phyloP scores from a whole-genome alignment of 1,284 basidiomycete species.

The Ganoderma leucocontextum region DNA sequence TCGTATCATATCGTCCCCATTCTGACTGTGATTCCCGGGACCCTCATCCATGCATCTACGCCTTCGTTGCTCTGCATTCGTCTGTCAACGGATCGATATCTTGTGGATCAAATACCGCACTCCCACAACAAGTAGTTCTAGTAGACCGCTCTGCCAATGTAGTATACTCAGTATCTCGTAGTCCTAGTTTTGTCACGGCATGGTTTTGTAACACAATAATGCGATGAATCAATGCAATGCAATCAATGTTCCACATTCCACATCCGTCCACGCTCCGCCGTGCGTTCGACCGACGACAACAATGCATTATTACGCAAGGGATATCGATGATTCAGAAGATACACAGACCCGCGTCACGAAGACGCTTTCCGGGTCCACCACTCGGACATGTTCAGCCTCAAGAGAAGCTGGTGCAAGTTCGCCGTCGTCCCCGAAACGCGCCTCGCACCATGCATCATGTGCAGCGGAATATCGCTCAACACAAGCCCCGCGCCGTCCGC shows the following conservation, averaged over 20 bases:
- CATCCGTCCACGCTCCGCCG: background rate
- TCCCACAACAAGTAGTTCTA: slow-evolving; percentile 28
- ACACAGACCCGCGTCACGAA: background rate
- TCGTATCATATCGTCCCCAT: slow-evolving; percentile 23
- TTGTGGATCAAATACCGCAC: background rate
- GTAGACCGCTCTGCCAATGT: slow-evolving; percentile 25
- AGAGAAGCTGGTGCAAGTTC: slow-evolving; percentile 40
- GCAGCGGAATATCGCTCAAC: slow-evolving; percentile 39
- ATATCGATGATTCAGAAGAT: too few relatives aligned
- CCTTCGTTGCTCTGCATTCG: slow-evolving; percentile 16
- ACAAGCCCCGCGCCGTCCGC: slow-evolving; percentile 38
- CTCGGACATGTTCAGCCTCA: slow-evolving; percentile 38
- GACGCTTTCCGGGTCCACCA: slow-evolving; percentile 35
- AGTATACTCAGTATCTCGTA: slow-evolving; percentile 30
- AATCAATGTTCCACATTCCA: background rate
- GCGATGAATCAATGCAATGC: slow-evolving; percentile 25
- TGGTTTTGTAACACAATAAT: slow-evolving; percentile 26
- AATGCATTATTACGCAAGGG: background rate
- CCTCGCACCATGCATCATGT: slow-evolving; percentile 31
- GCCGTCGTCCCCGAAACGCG: slow-evolving; percentile 40
- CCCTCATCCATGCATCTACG: slow-evolving; percentile 21
- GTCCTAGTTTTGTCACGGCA: slow-evolving; percentile 29
- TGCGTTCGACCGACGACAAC: background rate
- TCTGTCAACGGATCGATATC: slow-evolving; percentile 17
- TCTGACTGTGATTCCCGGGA: slow-evolving; percentile 19